A percentile compares a stretch with the other conserved stretches of the same genome.
These are phyloP conservation scores for Chloroidium sp. DNA, from an alignment of 163 green algal species.

Conservation along the genomic window DNA sequence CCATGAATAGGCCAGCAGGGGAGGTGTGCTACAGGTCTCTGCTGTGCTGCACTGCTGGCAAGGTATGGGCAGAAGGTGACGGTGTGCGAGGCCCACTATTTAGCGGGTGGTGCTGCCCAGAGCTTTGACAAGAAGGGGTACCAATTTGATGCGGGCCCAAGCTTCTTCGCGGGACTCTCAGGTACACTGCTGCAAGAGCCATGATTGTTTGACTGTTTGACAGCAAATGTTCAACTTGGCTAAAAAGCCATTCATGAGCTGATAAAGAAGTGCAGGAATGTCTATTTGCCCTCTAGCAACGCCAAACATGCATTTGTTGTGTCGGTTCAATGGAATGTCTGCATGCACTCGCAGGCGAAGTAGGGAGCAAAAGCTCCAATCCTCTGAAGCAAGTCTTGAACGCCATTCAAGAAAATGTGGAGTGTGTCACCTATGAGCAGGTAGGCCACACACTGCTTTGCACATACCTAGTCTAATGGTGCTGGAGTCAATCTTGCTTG, in stretches of 20 bases:
- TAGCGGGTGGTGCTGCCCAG: constrained; percentile 73
- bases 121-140: constrained; percentile 68
- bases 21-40: constrained; percentile 45
- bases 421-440: constrained; percentile 58
- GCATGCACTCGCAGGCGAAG: background rate
- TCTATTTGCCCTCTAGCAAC: background rate
- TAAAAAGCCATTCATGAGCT: background rate
- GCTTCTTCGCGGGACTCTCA: constrained; percentile 77
- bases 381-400: constrained; percentile 81
- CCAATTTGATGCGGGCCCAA: constrained; percentile 78
- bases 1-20: background rate
- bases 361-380: constrained; percentile 44
- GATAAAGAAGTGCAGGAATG: constrained; percentile 1
- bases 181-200: constrained; percentile 4
- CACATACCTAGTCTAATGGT: background rate
- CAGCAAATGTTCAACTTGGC: background rate
- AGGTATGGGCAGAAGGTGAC: constrained; percentile 64
- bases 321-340: background rate
- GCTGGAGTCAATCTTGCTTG: background rate
- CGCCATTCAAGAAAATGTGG: constrained; percentile 53
- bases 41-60: constrained; percentile 68
- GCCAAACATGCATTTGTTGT: background rate
- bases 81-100: constrained; percentile 78
- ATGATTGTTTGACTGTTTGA: background rate
- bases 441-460: constrained; percentile 1